Conservation (phyloP, 2,329 filamentous ascomycete species). For the Capronia epimyces region DNA sequence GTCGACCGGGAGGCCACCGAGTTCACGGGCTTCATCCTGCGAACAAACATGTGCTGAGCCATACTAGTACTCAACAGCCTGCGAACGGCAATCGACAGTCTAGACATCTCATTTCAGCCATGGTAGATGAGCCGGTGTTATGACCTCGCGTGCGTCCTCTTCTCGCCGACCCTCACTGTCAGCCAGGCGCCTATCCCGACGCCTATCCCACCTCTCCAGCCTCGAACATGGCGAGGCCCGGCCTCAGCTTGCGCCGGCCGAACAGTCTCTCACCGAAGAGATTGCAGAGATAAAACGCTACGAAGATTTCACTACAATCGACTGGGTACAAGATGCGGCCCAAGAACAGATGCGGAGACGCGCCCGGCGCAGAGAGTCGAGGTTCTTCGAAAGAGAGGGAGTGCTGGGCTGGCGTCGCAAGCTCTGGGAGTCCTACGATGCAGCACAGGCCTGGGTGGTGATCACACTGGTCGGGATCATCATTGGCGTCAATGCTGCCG, state of each 20-base stretch:
- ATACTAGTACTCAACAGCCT: not conserved
- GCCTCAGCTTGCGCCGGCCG: constrained; percentile 48
- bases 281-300: constrained; percentile 98
- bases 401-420: constrained; percentile 74
- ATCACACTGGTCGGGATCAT: constrained; percentile 85
- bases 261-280: constrained; percentile 80
- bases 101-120: not conserved
- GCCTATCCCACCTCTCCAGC: constrained; percentile 62
- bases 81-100: constrained; percentile 2
- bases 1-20: not conserved
- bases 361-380: constrained; percentile 65
- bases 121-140: constrained; percentile 33
- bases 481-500: constrained; percentile 87
- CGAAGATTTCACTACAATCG: constrained; percentile 93
- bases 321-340: constrained; percentile 97
- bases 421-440: constrained; percentile 83
- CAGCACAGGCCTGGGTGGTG: constrained; percentile 96
- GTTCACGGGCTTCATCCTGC: not conserved
- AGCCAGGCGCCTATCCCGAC: constrained; percentile 48
- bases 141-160: constrained; percentile 51
- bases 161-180: constrained; percentile 51
- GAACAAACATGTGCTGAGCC: not conserved
- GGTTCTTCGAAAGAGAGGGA: constrained; percentile 63
- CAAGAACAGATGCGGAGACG: constrained; percentile 81
- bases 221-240: constrained; percentile 56